Evolutionary conservation across 805 yeast genomes (phyloP).

Genomic region (Teunomyces lycoperdinae): DNA sequence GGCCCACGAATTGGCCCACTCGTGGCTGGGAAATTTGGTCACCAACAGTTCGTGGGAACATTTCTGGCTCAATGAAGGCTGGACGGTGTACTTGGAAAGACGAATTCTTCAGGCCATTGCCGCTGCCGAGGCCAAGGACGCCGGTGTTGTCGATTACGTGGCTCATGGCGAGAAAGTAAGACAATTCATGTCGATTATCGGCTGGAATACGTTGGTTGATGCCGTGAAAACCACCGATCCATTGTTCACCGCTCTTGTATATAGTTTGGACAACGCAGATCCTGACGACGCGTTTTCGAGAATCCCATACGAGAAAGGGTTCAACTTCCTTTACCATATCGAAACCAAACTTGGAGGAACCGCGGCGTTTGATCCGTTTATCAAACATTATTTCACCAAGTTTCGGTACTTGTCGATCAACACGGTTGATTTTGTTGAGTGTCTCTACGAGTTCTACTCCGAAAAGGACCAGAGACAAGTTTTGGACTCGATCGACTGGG

Average conservation of each 20-base stretch:
- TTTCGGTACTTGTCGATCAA: constrained; percentile 29
- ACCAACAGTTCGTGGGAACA: constrained; percentile 92
- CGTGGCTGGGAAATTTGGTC: constrained; percentile 90
- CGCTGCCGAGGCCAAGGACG: constrained; percentile 17
- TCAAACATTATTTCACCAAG: constrained; percentile 26
- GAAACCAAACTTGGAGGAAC: constrained; percentile 24
- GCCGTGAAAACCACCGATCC: constrained; percentile 60
- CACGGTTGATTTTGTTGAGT: constrained; percentile 23
- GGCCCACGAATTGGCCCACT: constrained; percentile 91
- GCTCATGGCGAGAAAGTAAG: constrained; percentile 70
- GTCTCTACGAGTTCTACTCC: constrained; percentile 23
- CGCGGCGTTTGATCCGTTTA: constrained; percentile 25
- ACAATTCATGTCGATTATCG: constrained; percentile 80
- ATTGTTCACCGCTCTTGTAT: constrained; percentile 49
- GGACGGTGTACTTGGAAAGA: constrained; percentile 92
- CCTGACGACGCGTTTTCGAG: constrained; percentile 89
- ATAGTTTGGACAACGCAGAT: constrained; percentile 67
- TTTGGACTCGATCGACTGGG: constrained; percentile 26
- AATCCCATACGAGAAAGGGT: constrained; percentile 92
- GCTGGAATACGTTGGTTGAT: constrained; percentile 79
- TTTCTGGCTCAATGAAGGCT: constrained; percentile 93
- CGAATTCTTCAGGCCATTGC: constrained; percentile 67
- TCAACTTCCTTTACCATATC: constrained; percentile 48
- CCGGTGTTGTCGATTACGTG: constrained; percentile 8
- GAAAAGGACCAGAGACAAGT: constrained; percentile 16